These are phyloP conservation scores for Hypomyces perniciosus DNA, from an alignment of 2,329 filamentous ascomycete genomes.

Conservation along the genomic window DNA sequence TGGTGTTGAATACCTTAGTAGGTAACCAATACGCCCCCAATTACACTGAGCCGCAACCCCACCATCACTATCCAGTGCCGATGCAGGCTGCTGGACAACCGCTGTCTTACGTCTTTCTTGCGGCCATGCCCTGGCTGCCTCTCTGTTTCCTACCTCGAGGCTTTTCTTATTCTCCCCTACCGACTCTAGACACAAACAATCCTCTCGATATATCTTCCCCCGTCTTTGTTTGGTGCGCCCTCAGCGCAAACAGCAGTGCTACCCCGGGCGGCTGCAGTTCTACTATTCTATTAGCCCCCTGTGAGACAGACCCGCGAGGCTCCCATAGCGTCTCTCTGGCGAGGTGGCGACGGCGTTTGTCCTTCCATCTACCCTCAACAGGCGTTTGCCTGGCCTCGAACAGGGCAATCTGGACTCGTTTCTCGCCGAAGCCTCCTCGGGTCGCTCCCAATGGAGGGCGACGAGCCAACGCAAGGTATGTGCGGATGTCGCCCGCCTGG, in stretches of 20 bases:
- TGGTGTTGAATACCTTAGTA: too few species aligned
- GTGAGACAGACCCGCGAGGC: neutral
- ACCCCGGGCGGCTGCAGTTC: neutral
- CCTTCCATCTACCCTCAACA: neutral
- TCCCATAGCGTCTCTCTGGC: neutral
- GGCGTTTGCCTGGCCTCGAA: neutral
- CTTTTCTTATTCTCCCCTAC: neutral
- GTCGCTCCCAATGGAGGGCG: conserved; percentile 38
- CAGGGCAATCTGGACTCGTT: conserved; percentile 16
- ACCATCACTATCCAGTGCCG: conserved; percentile 1
- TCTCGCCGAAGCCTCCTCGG: conserved; percentile 23
- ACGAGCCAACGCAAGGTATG: conserved; percentile 39
- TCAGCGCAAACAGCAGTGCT: neutral
- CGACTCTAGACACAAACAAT: too few species aligned
- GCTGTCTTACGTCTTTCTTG: too few species aligned
- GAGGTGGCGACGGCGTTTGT: neutral
- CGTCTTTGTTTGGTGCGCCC: neutral
- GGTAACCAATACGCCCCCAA: too few species aligned
- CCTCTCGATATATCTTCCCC: neutral
- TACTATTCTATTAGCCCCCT: neutral
- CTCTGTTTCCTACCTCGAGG: neutral
- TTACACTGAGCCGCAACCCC: neutral
- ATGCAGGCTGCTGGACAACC: too few species aligned
- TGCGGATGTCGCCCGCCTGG: neutral
- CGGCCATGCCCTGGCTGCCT: conserved; percentile 1